phyloP scores from a whole-genome alignment of 2,329 filamentous ascomycete species.

The Zymoseptoria pseudotritici region DNA sequence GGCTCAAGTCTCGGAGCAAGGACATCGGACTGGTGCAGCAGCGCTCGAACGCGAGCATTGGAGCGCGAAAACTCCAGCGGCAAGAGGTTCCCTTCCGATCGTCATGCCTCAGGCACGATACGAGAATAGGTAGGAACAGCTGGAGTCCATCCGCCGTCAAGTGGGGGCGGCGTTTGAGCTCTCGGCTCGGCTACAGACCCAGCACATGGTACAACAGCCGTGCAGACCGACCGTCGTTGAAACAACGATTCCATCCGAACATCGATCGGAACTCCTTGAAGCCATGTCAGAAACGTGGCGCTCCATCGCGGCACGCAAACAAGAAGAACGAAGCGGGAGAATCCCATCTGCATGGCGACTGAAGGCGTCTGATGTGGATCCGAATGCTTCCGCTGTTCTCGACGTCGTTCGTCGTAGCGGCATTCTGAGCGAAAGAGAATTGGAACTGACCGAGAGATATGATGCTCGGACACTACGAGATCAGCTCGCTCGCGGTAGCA shows the following conservation, averaged over 20 bases:
- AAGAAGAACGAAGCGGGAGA: slow-evolving; percentile 33
- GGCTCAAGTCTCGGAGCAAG: background rate
- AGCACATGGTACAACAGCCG: background rate
- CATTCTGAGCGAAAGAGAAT: slow-evolving; percentile 43
- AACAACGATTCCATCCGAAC: background rate
- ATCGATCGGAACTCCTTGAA: background rate
- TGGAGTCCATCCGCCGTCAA: background rate
- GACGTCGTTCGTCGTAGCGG: slow-evolving; percentile 47
- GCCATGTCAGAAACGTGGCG: slow-evolving; percentile 34
- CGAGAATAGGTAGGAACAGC: background rate
- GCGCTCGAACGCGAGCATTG: background rate
- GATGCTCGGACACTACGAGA: slow-evolving; percentile 38
- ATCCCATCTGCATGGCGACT: slow-evolving; percentile 43
- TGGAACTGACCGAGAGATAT: slow-evolving; percentile 49
- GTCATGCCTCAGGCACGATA: background rate
- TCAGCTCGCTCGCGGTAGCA: slow-evolving; percentile 27
- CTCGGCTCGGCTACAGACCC: background rate
- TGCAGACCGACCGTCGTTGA: too few relatives aligned
- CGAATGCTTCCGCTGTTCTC: slow-evolving; percentile 32
- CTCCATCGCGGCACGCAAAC: slow-evolving; percentile 36
- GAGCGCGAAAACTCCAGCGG: background rate
- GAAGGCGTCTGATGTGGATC: slow-evolving; percentile 7
- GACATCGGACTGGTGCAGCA: background rate
- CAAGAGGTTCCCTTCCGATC: background rate
- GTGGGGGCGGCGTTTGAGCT: background rate